Percentiles rank a stretch among this genome's conserved stretches.
Evolutionary conservation across 345 rosid species (phyloP).

Genomic region (Psidium friedrichsthalianum): DNA sequence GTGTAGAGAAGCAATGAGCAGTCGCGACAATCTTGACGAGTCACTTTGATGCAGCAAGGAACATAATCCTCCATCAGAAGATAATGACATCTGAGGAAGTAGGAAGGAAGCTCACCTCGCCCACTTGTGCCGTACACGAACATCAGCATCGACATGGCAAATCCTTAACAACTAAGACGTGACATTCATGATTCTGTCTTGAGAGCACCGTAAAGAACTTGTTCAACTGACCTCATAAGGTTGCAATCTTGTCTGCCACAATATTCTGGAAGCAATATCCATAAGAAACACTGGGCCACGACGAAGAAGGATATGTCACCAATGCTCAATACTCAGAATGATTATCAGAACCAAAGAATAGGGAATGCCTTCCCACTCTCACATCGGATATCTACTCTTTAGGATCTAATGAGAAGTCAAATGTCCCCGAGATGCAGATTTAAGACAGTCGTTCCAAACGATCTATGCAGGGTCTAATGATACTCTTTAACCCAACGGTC

Average conservation of each 20-base stretch:
- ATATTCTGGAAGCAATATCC: background rate
- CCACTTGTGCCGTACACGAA: background rate
- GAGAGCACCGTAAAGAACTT: background rate
- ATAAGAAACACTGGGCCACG: background rate
- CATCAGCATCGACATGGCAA: background rate
- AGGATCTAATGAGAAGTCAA: background rate
- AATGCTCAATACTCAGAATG: background rate
- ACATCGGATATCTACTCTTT: background rate
- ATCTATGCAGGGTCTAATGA: background rate
- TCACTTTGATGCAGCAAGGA: background rate
- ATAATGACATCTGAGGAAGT: background rate
- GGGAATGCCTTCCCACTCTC: background rate
- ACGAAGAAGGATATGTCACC: background rate
- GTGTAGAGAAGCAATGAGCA: background rate
- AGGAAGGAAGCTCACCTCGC: background rate
- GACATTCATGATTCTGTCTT: background rate
- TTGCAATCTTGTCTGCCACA: background rate
- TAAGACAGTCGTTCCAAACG: background rate
- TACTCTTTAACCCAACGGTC: background rate
- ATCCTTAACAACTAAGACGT: background rate
- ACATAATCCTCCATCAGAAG: background rate
- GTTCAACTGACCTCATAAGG: background rate
- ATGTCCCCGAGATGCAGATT: background rate
- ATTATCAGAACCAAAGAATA: background rate
- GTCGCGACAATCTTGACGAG: background rate